A percentile compares a stretch with the other conserved stretches of the same genome.
phyloP scores from a whole-genome alignment of 2,329 filamentous ascomycete species.

The Alternaria alternata region DNA sequence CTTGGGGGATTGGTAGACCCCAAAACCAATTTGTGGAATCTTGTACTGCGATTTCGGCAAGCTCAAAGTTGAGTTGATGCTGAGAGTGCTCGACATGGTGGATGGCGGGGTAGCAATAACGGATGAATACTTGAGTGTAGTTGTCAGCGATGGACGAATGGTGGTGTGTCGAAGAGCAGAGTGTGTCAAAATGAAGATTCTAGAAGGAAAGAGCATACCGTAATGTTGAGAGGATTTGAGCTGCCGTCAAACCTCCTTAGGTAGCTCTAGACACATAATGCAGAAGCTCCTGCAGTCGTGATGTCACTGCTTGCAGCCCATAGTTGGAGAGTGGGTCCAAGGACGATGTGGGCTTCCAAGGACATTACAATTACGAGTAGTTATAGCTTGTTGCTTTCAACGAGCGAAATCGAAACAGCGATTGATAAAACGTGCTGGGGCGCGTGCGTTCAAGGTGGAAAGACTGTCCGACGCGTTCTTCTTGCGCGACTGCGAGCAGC shows the following conservation, averaged over 20 bases:
- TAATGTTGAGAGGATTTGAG: background rate
- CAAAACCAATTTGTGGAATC: conserved; percentile 75
- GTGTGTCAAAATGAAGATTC: conserved; percentile 7
- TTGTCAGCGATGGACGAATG: conserved; percentile 11
- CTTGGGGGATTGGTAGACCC: conserved; percentile 70
- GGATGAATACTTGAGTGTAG: conserved; percentile 12
- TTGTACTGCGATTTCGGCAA: conserved; percentile 60
- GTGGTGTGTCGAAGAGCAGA: background rate
- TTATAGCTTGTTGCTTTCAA: background rate
- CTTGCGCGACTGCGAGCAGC: background rate
- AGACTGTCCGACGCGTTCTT: background rate
- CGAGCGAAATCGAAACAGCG: no score
- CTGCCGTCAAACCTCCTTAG: background rate
- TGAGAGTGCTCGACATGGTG: conserved; percentile 39
- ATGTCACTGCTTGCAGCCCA: conserved; percentile 24
- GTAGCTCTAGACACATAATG: conserved; percentile 9
- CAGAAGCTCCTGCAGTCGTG: conserved; percentile 23
- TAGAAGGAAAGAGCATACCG: conserved; percentile 21
- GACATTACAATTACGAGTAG: background rate
- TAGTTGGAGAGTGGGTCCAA: conserved; percentile 10
- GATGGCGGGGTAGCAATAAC: conserved; percentile 16
- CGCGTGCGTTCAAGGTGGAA: background rate
- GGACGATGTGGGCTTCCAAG: background rate
- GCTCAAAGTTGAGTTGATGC: conserved; percentile 59
- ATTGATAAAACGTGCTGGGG: background rate